Evolutionary conservation across 164 flowering plant species (phyloP).

Genomic region (Hamamelis virginiana): DNA sequence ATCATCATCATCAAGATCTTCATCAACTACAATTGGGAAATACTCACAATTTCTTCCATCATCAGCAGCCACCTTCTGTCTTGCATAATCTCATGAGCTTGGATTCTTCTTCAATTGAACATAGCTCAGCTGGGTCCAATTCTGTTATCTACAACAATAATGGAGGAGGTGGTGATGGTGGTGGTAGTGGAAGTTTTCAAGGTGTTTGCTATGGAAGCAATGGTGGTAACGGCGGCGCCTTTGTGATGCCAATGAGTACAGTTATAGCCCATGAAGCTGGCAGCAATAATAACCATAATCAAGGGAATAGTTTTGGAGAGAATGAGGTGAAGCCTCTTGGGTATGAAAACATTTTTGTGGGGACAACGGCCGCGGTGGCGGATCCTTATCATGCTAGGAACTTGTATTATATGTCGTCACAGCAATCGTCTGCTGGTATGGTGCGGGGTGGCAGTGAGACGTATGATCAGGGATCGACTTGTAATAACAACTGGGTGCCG

Average conservation of each 20-base stretch:
- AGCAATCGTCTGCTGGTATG: constrained; percentile 32
- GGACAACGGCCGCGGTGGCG: constrained; percentile 3
- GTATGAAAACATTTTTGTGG: constrained; percentile 30
- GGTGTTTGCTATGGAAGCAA: constrained; percentile 20
- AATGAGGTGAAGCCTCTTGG: constrained; percentile 39
- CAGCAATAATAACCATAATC: constrained; percentile 24
- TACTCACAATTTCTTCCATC: constrained; percentile 65
- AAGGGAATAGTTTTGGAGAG: constrained; percentile 33
- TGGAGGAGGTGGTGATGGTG: constrained; percentile 11
- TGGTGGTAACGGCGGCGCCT: constrained; percentile 22
- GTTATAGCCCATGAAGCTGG: constrained; percentile 34
- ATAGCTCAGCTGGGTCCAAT: constrained; percentile 51
- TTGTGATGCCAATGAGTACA: constrained; percentile 31
- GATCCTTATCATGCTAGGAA: constrained; percentile 45
- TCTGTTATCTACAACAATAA: constrained; percentile 38
- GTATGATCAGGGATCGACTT: constrained; percentile 43
- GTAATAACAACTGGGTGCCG: constrained; percentile 59
- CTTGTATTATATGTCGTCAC: constrained; percentile 33
- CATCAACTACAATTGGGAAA: constrained; percentile 53
- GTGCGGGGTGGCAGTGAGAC: constrained; percentile 14
- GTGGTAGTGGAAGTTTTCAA: constrained; percentile 12
- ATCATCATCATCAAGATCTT: constrained; percentile 31
- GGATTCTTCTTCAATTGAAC: constrained; percentile 62
- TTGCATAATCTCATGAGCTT: constrained; percentile 58
- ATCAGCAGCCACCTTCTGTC: constrained; percentile 28